Evolutionary conservation across 2,329 filamentous ascomycete species (phyloP), one percentile per base, ranked within the genome.

Genomic region (Xylariaceae sp.): DNA sequence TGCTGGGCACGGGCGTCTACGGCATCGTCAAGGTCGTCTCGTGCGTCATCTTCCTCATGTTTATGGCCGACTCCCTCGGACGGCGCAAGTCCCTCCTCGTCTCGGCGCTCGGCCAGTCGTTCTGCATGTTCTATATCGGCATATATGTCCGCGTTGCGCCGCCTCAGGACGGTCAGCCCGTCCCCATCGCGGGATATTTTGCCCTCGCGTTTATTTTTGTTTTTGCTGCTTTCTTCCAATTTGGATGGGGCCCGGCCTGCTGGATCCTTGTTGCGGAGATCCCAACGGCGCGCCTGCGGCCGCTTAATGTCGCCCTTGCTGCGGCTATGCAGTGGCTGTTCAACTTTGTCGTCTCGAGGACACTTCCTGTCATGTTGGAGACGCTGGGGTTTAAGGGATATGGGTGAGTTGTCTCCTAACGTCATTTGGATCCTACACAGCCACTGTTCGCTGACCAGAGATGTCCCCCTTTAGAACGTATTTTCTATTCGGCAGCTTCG

Each of bases 151-250:
- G 83, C 54, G 79, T 85, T 61, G 74, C 77, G 17, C 81, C 82
- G 0, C 85, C 85, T 0, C 66, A 80, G 10, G 65, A 72, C 2
- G 80, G 76, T 6, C 69, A 72, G 0, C 63, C 76, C 0, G 82
- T 88, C 1, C 82, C 83, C 1, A 76, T 80, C 0, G 83, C 84
- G 0, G 86, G 86, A 8, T 88, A 88, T 70, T 77, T 87, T 47
- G 85, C 86, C 0, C 76, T 88, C 0, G 81, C 87, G 55, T 86
- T 82, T 69, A 85, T 89, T 58, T 89, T 86, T 74, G 74, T 88
- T 15, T 89, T 88, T 66, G 86, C 85, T 0, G 81, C 79, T 1
- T 85, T 84, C 74, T 88, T 88, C 77, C 82, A 86, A 62, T 82
- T 83, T 59, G 81, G 81, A 3, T 88, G 85, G 85, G 85, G 85